Evolutionary conservation across 495 filamentous ascomycete species (phyloP).

Genomic region (Choiromyces venosus): DNA sequence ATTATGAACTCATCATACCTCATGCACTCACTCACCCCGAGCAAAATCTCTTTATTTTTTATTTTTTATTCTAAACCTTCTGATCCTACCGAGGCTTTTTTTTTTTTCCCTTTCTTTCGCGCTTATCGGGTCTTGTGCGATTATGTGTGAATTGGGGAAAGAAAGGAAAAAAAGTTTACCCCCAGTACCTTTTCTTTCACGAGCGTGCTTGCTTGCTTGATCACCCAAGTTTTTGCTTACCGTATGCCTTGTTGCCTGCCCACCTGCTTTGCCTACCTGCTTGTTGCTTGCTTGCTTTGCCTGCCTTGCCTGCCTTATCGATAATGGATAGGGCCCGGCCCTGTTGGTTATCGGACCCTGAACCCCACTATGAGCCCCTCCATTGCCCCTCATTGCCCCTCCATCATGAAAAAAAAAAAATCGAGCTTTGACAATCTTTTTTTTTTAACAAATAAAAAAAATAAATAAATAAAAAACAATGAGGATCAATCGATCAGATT

Average conservation of each 20-base stretch:
- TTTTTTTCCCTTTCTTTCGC: not conserved
- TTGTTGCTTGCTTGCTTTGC: not conserved
- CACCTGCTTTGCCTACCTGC: not conserved
- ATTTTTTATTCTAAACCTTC: not conserved
- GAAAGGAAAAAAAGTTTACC: too few species aligned
- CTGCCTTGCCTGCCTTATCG: constrained; percentile 18
- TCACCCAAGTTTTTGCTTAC: not conserved
- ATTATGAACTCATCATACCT: not conserved
- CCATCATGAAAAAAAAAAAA: constrained; percentile 6
- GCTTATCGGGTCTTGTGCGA: not conserved
- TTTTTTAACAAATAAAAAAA: not conserved
- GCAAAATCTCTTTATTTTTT: not conserved
- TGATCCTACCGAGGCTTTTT: not conserved
- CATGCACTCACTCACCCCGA: not conserved
- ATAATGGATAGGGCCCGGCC: constrained; percentile 36
- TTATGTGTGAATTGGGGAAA: not conserved
- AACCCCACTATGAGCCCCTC: constrained; percentile 26
- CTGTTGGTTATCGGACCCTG: constrained; percentile 38
- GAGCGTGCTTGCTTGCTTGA: not conserved
- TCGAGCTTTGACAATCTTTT: not conserved
- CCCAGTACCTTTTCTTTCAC: too few species aligned
- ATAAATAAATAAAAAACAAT: not conserved
- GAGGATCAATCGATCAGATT: not conserved
- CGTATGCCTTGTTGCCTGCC: not conserved
- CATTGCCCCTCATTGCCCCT: constrained; percentile 40